Conservation (phyloP, 2,329 filamentous ascomycete genomes). For the Bretziella fagacearum region DNA sequence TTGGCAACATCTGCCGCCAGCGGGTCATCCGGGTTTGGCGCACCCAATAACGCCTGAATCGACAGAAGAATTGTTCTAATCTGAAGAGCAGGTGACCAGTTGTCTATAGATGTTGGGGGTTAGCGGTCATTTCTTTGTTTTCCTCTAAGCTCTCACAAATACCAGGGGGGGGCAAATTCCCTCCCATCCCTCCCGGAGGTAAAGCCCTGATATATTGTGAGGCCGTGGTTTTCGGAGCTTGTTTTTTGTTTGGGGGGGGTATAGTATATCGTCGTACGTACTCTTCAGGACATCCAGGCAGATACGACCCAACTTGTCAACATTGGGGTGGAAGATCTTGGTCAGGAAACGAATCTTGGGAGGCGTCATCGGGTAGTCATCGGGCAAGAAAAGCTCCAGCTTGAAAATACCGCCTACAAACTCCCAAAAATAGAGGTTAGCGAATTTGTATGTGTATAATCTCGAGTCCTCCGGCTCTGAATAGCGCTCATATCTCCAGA, state of each 20-base stretch:
- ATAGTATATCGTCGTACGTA: too few species aligned
- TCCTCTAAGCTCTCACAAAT: neutral
- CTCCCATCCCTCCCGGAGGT: neutral
- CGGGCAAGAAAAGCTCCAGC: slow-evolving; percentile 90
- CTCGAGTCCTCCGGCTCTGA: neutral
- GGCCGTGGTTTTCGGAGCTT: neutral
- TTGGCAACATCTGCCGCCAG: slow-evolving; percentile 95
- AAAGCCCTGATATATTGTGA: neutral
- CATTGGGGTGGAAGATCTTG: slow-evolving; percentile 98
- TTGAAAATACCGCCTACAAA: slow-evolving; percentile 71
- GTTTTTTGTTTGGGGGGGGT: neutral
- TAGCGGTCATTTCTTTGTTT: slow-evolving; percentile 12
- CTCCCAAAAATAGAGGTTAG: too few species aligned
- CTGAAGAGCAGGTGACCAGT: slow-evolving; percentile 96
- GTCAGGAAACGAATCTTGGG: slow-evolving; percentile 97
- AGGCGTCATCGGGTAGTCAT: slow-evolving; percentile 98
- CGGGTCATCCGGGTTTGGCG: slow-evolving; percentile 96
- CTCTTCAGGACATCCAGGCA: slow-evolving; percentile 96
- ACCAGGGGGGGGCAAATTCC: neutral
- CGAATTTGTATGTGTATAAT: neutral
- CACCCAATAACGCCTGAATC: slow-evolving; percentile 89
- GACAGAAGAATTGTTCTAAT: slow-evolving; percentile 97
- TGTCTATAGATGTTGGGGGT: slow-evolving; percentile 45
- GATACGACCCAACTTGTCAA: slow-evolving; percentile 92
- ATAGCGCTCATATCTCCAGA: neutral